Base-by-base conservation (phyloP, 108 stramenopile genomes). In the Conticribra guillardii region DNA sequence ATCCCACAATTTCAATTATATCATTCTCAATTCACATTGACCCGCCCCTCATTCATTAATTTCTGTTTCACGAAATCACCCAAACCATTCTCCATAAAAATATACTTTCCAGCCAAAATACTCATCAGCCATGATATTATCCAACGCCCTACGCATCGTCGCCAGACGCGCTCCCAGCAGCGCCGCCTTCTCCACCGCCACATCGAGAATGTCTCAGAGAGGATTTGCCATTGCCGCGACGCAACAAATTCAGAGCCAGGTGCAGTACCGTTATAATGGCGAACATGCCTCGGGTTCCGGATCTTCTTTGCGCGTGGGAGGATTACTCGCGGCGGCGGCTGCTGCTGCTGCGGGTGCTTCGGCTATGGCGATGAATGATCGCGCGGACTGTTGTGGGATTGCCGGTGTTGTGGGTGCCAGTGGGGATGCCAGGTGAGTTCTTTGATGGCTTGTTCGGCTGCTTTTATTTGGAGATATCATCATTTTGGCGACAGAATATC, bases 321-420 rank as follows among this genome's bases (percentile, higher is more conserved):
- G 29, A 33, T 31, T 63, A 2, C 23, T 64, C 45, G 62, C 61
- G 18, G 72, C 61, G 18, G 72, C 72, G 1, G 72, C 72, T 28
- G 62, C 62, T 17, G 72, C 72, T 30, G 72, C 72, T 17, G 54
- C 51, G n/a, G 72, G 32, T 23, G 51, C 44, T 21, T 15, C 46
- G 9, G 54, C 44, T 15, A 28, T 46, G n/a, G 28, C 41, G 41
- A 46, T 27, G 34, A 66, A 73, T 37, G 60, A 72, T 8, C 46
- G 3, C 17, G 58, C 80, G 21, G 80, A 77, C 44, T 85, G 82
- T 49, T 85, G 85, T 71, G 85, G 85, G 37, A 85, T 85, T 69
- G 82, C 79, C 17, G 85, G 85, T 55, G 85, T 85, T 41, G 79
- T 85, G 24, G 82, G 77, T 32, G 54, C 54, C 14, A 46, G 29